Percentiles rank a stretch among this genome's conserved stretches.
Conservation (phyloP, 2,329 filamentous ascomycete species). For the Lachnum nothofagi region DNA sequence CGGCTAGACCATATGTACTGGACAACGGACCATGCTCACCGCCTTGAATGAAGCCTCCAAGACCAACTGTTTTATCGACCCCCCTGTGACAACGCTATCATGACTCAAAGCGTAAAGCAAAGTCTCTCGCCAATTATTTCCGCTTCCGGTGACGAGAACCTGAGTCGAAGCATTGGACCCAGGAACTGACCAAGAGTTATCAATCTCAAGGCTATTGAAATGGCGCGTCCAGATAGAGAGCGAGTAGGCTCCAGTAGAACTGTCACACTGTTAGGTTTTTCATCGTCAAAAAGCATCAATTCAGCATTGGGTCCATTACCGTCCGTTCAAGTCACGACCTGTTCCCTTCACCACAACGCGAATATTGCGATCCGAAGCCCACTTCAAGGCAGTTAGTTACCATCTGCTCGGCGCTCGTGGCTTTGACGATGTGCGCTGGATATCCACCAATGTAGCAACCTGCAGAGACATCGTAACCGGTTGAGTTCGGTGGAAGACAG, state of each 20-base stretch:
- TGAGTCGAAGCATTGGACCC: constrained; percentile 21
- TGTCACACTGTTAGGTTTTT: constrained; percentile 18
- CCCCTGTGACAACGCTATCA: constrained; percentile 45
- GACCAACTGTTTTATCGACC: constrained; percentile 39
- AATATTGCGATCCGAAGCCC: constrained; percentile 12
- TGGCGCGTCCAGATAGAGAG: constrained; percentile 45
- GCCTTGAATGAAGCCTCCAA: constrained; percentile 51
- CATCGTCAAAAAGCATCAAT: background rate
- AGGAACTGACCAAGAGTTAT: constrained; percentile 14
- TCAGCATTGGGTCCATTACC: too few species aligned
- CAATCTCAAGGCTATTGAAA: constrained; percentile 38
- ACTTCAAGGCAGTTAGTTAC: constrained; percentile 27
- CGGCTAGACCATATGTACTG: constrained; percentile 50
- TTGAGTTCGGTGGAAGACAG: constrained; percentile 28
- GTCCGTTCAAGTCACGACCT: constrained; percentile 11
- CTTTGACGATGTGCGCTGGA: constrained; percentile 34
- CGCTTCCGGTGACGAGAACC: constrained; percentile 33
- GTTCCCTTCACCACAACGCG: constrained; percentile 13
- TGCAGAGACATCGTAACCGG: constrained; percentile 21
- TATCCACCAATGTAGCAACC: constrained; percentile 31
- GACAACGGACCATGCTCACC: constrained; percentile 54
- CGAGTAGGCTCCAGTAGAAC: constrained; percentile 41
- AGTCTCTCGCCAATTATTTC: constrained; percentile 42
- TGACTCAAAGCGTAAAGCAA: constrained; percentile 36
- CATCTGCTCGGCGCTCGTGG: constrained; percentile 29